phyloP scores from a whole-genome alignment of 495 filamentous ascomycete species.

The Penicillium chermesinum region DNA sequence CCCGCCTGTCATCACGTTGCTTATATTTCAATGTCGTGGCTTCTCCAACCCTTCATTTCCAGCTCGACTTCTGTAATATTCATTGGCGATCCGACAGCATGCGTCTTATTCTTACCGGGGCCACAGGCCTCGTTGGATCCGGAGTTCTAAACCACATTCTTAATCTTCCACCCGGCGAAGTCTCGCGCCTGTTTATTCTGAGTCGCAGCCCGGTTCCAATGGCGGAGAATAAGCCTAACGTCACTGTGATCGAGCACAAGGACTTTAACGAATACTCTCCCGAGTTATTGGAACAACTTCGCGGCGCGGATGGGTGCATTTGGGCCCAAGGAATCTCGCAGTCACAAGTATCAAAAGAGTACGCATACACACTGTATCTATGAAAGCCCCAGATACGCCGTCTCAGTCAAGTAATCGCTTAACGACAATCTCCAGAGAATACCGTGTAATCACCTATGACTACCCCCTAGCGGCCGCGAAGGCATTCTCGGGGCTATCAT shows the following conservation, averaged over 20 bases:
- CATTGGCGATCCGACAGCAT: constrained; percentile 32
- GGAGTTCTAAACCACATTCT: constrained; percentile 61
- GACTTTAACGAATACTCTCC: constrained; percentile 56
- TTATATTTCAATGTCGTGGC: background rate
- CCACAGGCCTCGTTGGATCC: constrained; percentile 67
- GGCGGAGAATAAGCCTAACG: constrained; percentile 50
- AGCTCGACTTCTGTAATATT: too few relatives aligned
- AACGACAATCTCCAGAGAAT: constrained; percentile 55
- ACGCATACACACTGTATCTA: too few relatives aligned
- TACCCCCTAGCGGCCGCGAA: constrained; percentile 58
- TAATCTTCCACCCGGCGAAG: constrained; percentile 32
- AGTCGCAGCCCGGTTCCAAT: constrained; percentile 59
- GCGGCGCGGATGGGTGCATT: constrained; percentile 59
- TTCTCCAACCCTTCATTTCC: background rate
- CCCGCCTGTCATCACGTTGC: background rate
- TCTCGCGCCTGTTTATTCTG: constrained; percentile 62
- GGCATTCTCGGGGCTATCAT: constrained; percentile 49
- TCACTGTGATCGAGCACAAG: constrained; percentile 61
- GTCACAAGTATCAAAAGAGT: constrained; percentile 55
- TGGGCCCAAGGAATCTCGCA: constrained; percentile 66
- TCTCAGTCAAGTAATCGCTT: too few relatives aligned
- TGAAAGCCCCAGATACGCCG: too few relatives aligned
- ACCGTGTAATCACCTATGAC: constrained; percentile 60
- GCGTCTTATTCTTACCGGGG: constrained; percentile 73
- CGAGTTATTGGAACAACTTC: constrained; percentile 53